Evolutionary conservation across 2,329 filamentous ascomycete genomes (phyloP).

Genomic region (Colletotrichum eleusines): DNA sequence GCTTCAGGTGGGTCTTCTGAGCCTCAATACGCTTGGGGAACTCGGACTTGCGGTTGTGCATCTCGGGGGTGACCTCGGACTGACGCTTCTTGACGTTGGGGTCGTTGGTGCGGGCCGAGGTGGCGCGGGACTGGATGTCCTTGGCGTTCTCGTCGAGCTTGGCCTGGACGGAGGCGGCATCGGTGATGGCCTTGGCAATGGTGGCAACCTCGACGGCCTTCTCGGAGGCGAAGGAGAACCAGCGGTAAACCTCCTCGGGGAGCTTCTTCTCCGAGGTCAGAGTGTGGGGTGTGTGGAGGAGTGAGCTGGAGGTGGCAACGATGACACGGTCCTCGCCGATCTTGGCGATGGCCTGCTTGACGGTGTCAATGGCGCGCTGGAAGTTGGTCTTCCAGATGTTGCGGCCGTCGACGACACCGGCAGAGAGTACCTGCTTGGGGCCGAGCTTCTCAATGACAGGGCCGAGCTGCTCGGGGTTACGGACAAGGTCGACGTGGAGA

Average conservation of each 20-base stretch:
- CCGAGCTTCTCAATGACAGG: slow-evolving; percentile 86
- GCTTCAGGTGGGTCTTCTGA: slow-evolving; percentile 92
- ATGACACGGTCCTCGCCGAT: slow-evolving; percentile 98
- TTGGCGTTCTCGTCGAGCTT: slow-evolving; percentile 97
- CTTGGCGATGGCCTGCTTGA: slow-evolving; percentile 91
- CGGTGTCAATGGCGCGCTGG: slow-evolving; percentile 90
- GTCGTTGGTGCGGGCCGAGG: slow-evolving; percentile 96
- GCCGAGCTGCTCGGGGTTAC: slow-evolving; percentile 97
- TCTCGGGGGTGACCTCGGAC: slow-evolving; percentile 82
- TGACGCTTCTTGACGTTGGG: slow-evolving; percentile 97
- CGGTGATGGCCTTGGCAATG: slow-evolving; percentile 96
- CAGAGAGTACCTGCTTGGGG: slow-evolving; percentile 89
- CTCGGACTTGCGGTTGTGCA: slow-evolving; percentile 92
- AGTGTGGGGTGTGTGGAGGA: slow-evolving; percentile 98
- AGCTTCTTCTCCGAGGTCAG: slow-evolving; percentile 99
- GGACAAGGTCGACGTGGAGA: slow-evolving; percentile 95
- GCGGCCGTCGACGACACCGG: slow-evolving; percentile 96
- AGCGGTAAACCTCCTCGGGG: slow-evolving; percentile 74
- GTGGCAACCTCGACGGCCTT: slow-evolving; percentile 91
- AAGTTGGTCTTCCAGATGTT: slow-evolving; percentile 99
- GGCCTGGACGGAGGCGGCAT: slow-evolving; percentile 86
- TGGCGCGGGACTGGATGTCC: slow-evolving; percentile 90
- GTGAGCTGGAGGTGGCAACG: slow-evolving; percentile 95
- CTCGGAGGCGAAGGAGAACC: slow-evolving; percentile 98
- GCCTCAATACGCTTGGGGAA: slow-evolving; percentile 88